Evolutionary conservation across 2,329 filamentous ascomycete species (phyloP).

Genomic region (Dothiorella sarmentorum): DNA sequence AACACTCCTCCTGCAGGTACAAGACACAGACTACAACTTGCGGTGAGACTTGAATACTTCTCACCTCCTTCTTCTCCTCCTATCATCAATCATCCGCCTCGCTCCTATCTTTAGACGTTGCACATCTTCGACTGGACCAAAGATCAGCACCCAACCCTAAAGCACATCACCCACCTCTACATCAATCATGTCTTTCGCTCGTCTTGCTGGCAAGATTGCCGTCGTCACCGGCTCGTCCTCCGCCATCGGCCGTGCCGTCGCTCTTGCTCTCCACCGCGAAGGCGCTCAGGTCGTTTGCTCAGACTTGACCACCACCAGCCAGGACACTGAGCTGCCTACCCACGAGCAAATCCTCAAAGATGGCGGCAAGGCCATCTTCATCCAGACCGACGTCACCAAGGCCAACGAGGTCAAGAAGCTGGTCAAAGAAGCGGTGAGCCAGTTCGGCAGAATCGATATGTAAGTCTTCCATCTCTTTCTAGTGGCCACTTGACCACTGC

Average conservation of each 20-base stretch:
- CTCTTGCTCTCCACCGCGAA: constrained; percentile 1
- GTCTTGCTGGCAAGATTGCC: constrained; percentile 24
- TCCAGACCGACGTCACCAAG: constrained; percentile 28
- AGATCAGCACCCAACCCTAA: constrained; percentile 6
- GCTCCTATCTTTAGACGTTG: constrained; percentile 9
- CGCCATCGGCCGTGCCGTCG: constrained; percentile 31
- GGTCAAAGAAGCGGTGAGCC: constrained; percentile 28
- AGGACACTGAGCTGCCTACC: constrained; percentile 2
- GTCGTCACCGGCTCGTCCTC: constrained; percentile 33
- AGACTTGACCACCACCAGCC: constrained; percentile 17
- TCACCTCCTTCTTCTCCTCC: background rate
- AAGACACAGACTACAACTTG: constrained; percentile 12
- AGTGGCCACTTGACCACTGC: constrained; percentile 19
- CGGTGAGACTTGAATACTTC: constrained; percentile 4
- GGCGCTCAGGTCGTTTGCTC: constrained; percentile 26
- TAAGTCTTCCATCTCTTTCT: constrained; percentile 13
- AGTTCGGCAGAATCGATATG: constrained; percentile 34
- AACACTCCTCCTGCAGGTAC: constrained; percentile 7
- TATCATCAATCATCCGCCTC: constrained; percentile 1
- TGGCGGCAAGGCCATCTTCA: constrained; percentile 23
- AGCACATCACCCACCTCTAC: background rate
- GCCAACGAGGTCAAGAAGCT: constrained; percentile 21
- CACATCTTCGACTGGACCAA: constrained; percentile 9
- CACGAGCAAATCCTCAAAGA: constrained; percentile 20
- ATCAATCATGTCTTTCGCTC: background rate